phyloP scores from a whole-genome alignment of 2,329 filamentous ascomycete species.

The Ophiostoma novo-ulmi region DNA sequence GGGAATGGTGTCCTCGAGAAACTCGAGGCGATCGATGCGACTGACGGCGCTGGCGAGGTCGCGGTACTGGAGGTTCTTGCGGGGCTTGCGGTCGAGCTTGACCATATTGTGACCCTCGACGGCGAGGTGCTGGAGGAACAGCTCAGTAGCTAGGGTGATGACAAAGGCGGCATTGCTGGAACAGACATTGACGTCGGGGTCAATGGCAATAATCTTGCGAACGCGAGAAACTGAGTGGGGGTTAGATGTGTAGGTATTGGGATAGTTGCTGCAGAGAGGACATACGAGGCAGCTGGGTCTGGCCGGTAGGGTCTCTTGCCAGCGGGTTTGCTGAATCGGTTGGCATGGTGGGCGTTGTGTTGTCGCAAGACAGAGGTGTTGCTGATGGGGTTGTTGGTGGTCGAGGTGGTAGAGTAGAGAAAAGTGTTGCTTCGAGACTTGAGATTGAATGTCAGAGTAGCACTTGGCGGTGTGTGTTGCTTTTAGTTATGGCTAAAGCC shows the following conservation, averaged over 20 bases:
- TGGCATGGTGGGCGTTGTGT: constrained; percentile 56
- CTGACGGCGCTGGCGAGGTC: constrained; percentile 84
- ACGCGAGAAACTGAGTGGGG: constrained; percentile 70
- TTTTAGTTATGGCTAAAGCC: background rate
- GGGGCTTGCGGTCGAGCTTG: constrained; percentile 84
- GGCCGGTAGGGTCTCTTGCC: constrained; percentile 75
- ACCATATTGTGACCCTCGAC: constrained; percentile 81
- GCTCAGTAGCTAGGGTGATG: constrained; percentile 87
- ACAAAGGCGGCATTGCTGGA: constrained; percentile 93
- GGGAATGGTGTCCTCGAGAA: constrained; percentile 85
- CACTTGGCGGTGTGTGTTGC: background rate
- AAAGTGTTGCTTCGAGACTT: background rate
- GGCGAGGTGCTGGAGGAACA: constrained; percentile 91
- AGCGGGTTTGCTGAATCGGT: constrained; percentile 85
- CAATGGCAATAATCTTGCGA: constrained; percentile 88
- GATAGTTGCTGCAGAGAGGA: background rate
- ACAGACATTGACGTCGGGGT: constrained; percentile 78
- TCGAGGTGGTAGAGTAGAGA: background rate
- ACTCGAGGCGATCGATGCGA: constrained; percentile 89
- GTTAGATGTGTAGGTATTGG: background rate
- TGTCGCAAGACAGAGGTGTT: background rate
- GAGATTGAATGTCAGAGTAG: background rate
- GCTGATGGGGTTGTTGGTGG: background rate
- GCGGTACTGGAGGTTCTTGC: constrained; percentile 91
- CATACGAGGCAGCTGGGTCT: constrained; percentile 79